Conservation (phyloP, 352 stramenopile genomes). For the Peronospora tabacina region DNA sequence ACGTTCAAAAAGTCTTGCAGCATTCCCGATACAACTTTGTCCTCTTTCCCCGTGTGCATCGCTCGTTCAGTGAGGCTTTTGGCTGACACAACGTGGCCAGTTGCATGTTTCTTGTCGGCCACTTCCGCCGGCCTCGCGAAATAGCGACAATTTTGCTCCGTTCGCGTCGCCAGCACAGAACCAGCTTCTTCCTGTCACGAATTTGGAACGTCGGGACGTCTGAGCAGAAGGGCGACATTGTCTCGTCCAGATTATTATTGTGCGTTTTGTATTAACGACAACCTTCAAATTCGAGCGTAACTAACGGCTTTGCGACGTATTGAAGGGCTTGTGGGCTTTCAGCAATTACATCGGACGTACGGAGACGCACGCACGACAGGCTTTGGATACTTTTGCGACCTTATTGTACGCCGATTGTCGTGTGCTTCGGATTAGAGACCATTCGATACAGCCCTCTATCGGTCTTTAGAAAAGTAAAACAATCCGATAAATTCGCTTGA, state of each 20-base stretch:
- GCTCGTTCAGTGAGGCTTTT: slow-evolving; percentile 13
- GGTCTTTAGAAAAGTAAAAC: no score
- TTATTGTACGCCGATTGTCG: no score
- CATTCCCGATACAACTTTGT: slow-evolving; percentile 18
- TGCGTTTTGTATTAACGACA: slow-evolving; percentile 13
- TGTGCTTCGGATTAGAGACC: no score
- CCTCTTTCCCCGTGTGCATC: slow-evolving; percentile 12
- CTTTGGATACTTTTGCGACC: slow-evolving; percentile 4
- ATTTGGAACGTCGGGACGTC: slow-evolving; percentile 1
- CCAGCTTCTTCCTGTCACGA: slow-evolving; percentile 19
- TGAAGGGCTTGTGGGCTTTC: not conserved
- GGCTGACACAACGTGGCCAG: slow-evolving; percentile 9
- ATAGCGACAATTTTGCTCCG: slow-evolving; percentile 21
- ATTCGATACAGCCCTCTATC: no score
- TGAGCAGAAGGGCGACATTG: slow-evolving; percentile 18
- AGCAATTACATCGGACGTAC: not conserved
- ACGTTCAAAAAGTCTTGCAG: slow-evolving; percentile 26
- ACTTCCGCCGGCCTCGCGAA: slow-evolving; percentile 12
- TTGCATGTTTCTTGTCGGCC: slow-evolving; percentile 16
- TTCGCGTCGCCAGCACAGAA: slow-evolving; percentile 20
- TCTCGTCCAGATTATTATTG: slow-evolving; percentile 16
- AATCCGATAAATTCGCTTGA: no score
- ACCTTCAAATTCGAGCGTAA: slow-evolving; percentile 21
- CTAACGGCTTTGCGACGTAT: slow-evolving; percentile 13
- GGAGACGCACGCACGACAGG: slow-evolving; percentile 6